Evolutionary conservation across 371 early-diverging fungal genomes (phyloP).

Genomic region (Mucor racemosus): DNA sequence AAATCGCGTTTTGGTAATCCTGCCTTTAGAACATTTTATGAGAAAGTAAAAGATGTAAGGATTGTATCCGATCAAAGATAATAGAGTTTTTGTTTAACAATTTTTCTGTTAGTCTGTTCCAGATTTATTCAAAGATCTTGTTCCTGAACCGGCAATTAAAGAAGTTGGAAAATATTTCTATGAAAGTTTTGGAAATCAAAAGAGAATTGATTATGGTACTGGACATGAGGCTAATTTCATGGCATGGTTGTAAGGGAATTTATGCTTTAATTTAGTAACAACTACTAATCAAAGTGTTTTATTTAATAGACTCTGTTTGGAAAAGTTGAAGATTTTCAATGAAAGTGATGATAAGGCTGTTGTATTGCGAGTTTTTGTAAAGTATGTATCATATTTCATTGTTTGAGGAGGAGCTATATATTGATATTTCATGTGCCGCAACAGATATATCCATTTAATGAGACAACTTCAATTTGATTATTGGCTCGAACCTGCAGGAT

Average conservation of each 20-base stretch:
- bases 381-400: conserved; percentile 31
- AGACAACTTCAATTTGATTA: conserved; percentile 90
- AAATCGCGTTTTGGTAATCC: conserved; percentile 92
- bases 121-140: conserved; percentile 47
- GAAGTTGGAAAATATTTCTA: conserved; percentile 85
- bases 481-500: conserved; percentile 99
- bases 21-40: conserved; percentile 85
- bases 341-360: conserved; percentile 73
- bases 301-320: conserved; percentile 69
- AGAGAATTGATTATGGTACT: conserved; percentile 98
- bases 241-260: conserved; percentile 77
- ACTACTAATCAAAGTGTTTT: neutral
- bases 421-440: neutral
- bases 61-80: conserved; percentile 6
- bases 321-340: conserved; percentile 72
- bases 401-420: neutral
- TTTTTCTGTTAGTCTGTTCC: conserved; percentile 13
- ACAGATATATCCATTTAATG: conserved; percentile 87
- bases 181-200: conserved; percentile 94
- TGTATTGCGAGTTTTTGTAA: conserved; percentile 83
- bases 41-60: conserved; percentile 64
- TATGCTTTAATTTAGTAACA: neutral
- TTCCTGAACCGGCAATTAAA: conserved; percentile 51
- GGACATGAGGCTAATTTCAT: conserved; percentile 99
- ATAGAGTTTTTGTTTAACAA: neutral